phyloP scores from a whole-genome alignment of 148 eudicot species.

The Amaranthus cruentus region DNA sequence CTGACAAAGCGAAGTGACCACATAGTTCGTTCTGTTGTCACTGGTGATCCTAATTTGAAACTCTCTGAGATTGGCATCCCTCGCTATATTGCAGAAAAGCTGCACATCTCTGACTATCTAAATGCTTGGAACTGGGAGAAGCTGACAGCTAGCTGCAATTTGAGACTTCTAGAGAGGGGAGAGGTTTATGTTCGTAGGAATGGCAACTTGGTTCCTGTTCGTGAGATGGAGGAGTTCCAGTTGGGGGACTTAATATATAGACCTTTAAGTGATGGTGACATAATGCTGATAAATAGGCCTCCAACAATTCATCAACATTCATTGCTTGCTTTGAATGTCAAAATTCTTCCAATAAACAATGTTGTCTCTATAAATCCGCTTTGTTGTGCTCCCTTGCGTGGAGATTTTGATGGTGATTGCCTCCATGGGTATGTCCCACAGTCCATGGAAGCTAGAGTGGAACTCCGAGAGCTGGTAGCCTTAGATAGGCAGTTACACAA shows the following conservation, averaged over 20 bases:
- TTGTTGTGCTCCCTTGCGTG: slow-evolving; percentile 77
- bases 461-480: slow-evolving; percentile 83
- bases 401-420: slow-evolving; percentile 96
- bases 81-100: slow-evolving; percentile 58
- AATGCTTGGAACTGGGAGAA: slow-evolving; percentile 65
- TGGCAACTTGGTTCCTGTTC: slow-evolving; percentile 42
- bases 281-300: slow-evolving; percentile 81
- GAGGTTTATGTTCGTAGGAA: slow-evolving; percentile 54
- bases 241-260: slow-evolving; percentile 58
- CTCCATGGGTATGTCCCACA: slow-evolving; percentile 90
- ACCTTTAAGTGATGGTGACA: slow-evolving; percentile 78
- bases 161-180: slow-evolving; percentile 54
- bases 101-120: slow-evolving; percentile 62
- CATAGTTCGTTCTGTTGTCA: slow-evolving; percentile 75
- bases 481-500: slow-evolving; percentile 58
- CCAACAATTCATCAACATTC: slow-evolving; percentile 96
- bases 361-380: slow-evolving; percentile 83
- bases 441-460: slow-evolving; percentile 62
- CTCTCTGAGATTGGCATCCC: slow-evolving; percentile 81
- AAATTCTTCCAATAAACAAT: slow-evolving; percentile 58
- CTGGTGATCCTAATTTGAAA: slow-evolving; percentile 74
- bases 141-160: slow-evolving; percentile 43
- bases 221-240: slow-evolving; percentile 49
- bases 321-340: slow-evolving; percentile 63
- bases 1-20: slow-evolving; percentile 78